A percentile compares a stretch with the other conserved stretches of the same genome.
Conservation (phyloP, 2,329 filamentous ascomycete genomes). For the Drechslera avenae region DNA sequence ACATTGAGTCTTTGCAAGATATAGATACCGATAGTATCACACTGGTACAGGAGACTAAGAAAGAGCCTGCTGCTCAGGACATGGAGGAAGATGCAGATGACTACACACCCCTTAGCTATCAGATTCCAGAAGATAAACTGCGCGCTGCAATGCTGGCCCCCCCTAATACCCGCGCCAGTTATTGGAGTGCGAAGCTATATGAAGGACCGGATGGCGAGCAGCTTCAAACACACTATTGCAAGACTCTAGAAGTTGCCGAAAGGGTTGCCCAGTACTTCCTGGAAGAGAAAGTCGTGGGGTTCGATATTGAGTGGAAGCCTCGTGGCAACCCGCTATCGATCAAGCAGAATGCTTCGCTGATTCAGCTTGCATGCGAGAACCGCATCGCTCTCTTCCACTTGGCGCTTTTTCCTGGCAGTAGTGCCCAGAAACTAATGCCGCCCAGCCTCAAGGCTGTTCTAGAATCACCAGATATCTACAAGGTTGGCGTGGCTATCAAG, state of each 20-base stretch:
- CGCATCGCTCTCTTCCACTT: conserved; percentile 83
- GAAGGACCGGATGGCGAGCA: conserved; percentile 59
- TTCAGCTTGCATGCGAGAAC: conserved; percentile 79
- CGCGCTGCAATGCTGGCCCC: conserved; percentile 38
- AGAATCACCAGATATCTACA: conserved; percentile 70
- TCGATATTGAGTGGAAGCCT: conserved; percentile 85
- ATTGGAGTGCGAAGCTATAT: conserved; percentile 73
- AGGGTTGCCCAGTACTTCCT: conserved; percentile 70
- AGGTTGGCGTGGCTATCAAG: conserved; percentile 75
- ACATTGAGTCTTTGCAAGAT: neutral
- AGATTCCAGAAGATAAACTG: conserved; percentile 39
- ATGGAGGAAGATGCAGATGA: conserved; percentile 24
- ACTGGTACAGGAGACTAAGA: neutral
- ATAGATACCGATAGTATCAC: neutral
- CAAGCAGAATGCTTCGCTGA: conserved; percentile 80
- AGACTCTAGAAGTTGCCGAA: conserved; percentile 69
- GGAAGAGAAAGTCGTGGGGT: conserved; percentile 73
- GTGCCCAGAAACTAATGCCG: conserved; percentile 63
- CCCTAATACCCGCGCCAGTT: conserved; percentile 47
- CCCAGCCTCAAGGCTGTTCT: conserved; percentile 73
- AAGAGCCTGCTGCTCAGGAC: conserved; percentile 5
- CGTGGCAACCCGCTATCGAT: conserved; percentile 55
- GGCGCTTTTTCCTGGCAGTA: conserved; percentile 54
- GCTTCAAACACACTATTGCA: conserved; percentile 79
- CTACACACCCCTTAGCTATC: conserved; percentile 35